Evolutionary conservation across 2,329 filamentous ascomycete species (phyloP).

Genomic region (Zymoseptoria tritici): DNA sequence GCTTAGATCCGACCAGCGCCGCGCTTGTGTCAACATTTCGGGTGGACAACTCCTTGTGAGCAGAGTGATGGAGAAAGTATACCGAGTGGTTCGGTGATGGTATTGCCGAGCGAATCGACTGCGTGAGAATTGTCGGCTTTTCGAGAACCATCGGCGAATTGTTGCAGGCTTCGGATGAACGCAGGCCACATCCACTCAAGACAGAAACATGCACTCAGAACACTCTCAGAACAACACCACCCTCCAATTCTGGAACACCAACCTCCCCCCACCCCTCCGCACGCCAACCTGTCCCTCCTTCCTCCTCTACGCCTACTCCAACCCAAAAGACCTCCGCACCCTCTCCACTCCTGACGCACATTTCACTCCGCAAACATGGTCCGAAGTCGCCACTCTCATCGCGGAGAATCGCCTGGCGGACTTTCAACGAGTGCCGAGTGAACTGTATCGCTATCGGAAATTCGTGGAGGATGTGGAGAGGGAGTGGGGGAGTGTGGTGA

Average conservation of each 20-base stretch:
- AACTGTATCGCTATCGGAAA: conserved; percentile 69
- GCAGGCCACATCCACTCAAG: background rate
- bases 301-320: conserved; percentile 48
- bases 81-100: background rate
- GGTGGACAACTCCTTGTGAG: background rate
- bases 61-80: background rate
- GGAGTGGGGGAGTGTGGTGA: conserved; percentile 67
- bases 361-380: conserved; percentile 61
- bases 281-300: conserved; percentile 64
- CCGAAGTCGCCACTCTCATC: conserved; percentile 57
- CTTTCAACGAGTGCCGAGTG: conserved; percentile 69
- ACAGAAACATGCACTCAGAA: background rate
- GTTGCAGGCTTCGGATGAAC: background rate
- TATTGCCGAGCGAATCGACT: background rate
- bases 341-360: conserved; percentile 62
- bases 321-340: conserved; percentile 61
- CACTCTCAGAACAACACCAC: conserved; percentile 4
- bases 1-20: background rate
- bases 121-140: background rate
- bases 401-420: conserved; percentile 60
- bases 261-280: conserved; percentile 58
- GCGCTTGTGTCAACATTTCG: background rate
- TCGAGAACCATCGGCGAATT: background rate
- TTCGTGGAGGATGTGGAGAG: conserved; percentile 58
- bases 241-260: conserved; percentile 75